Base-by-base conservation (phyloP, 306 rosid genomes). In the Delonix regia region DNA sequence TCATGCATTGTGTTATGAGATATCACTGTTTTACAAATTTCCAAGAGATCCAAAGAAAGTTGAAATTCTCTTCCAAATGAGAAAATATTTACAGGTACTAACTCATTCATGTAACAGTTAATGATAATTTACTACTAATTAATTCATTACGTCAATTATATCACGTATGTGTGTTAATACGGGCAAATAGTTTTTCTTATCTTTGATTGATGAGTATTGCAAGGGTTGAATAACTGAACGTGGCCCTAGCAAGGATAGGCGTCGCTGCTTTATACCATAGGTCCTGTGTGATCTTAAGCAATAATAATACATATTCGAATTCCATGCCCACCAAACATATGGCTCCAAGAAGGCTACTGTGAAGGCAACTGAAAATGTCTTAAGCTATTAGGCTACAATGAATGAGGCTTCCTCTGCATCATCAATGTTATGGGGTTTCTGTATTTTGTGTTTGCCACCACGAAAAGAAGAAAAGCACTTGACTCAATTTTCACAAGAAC, bases 401-500 rank as follows among this genome's bases (percentile, higher is more conserved):
- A 69, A 69, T 45, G 13, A 5, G 21, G 4, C 8, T 69, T 69
- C 52, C 33, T 44, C 4, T 39, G 52, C 30, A 42, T 13, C 30
- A 42, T 13, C 38, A 13, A 18, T 66, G 34, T 25, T 7, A 47
- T 15, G 42, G 24, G 0, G 34, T 69, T 69, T 45, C 27, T 28
- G 27, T 16, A 9, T 69, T 49, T 1, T 69, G 8, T 15, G 42
- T 16, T 16, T 45, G 42, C 60, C 15, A 27, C 60, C 59, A 7
- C 25, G 15, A 19, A 14, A 33, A 1, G 9, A 33, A 28, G 4
- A 9, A 28, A 18, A 7, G 39, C 22, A 59, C 36, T 57, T 66
- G 57, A 24, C n/a, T 59, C 41, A 61, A 73, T 41, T 73, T 78
- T 60, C 39, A 11, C 27, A 3, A 14, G 78, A 83, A 78, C 75